Evolutionary conservation across 805 yeast species (phyloP).

Genomic region (Brettanomyces naardenensis): DNA sequence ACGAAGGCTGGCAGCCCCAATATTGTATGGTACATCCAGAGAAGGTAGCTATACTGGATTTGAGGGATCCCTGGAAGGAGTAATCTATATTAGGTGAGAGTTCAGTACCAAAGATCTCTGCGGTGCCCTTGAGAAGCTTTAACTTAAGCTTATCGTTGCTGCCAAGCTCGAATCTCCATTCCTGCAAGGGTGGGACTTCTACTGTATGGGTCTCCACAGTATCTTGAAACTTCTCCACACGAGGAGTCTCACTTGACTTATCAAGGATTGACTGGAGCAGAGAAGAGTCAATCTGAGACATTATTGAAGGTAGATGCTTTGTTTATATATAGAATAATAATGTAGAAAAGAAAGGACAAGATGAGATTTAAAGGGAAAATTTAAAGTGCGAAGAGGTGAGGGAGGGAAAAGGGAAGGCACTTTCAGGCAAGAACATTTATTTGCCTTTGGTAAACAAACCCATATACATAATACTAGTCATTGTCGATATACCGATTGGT

Average conservation of each 20-base stretch:
- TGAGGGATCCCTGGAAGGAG: constrained; percentile 42
- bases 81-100: constrained; percentile 65
- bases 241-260: constrained; percentile 4
- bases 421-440: no score
- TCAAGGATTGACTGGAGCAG: constrained; percentile 16
- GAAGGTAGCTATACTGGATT: constrained; percentile 49
- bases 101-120: constrained; percentile 92
- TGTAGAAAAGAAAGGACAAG: no score
- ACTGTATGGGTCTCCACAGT: neutral
- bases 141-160: constrained; percentile 39
- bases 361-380: no score
- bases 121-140: constrained; percentile 57
- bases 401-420: no score
- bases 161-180: constrained; percentile 72
- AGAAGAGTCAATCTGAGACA: constrained; percentile 18
- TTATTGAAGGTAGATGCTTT: no score
- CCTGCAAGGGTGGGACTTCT: constrained; percentile 32
- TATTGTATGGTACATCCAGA: constrained; percentile 60
- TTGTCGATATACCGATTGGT: no score
- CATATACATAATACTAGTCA: no score
- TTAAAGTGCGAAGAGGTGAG: no score
- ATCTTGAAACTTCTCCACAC: constrained; percentile 2
- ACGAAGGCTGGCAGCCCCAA: constrained; percentile 31
- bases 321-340: no score
- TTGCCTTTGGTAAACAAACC: no score